Evolutionary conservation across 192 early-diverging fungal genomes (phyloP).

Genomic region (Coemansia sp.): DNA sequence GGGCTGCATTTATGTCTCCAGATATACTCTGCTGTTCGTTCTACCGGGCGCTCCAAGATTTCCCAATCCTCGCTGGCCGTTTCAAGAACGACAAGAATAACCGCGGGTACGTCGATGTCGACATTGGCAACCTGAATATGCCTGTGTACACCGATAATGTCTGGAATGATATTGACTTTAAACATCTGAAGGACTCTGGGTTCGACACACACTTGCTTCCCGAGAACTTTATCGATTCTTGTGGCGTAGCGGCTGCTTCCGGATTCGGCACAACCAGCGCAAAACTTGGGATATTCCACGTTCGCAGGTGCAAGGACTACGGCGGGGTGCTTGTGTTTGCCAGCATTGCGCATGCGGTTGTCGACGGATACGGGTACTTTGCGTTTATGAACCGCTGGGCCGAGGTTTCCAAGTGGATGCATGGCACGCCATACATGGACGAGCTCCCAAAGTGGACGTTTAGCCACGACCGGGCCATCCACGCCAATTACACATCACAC

Average conservation of each 20-base stretch:
- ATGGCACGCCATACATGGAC: background rate
- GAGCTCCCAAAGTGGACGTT: background rate
- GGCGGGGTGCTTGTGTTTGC: slow-evolving; percentile 26
- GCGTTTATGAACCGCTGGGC: slow-evolving; percentile 30
- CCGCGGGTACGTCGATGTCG: background rate
- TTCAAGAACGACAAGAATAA: background rate
- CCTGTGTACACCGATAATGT: slow-evolving; percentile 21
- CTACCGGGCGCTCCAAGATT: slow-evolving; percentile 12
- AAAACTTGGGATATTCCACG: slow-evolving; percentile 11
- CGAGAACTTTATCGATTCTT: background rate
- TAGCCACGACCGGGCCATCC: background rate
- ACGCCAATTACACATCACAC: background rate
- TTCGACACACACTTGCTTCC: slow-evolving; percentile 17
- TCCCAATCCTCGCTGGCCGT: slow-evolving; percentile 24
- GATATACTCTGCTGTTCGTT: slow-evolving; percentile 18
- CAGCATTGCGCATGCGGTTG: slow-evolving; percentile 19
- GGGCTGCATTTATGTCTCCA: slow-evolving; percentile 22
- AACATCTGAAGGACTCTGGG: background rate
- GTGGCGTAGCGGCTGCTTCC: background rate
- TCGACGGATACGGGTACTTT: slow-evolving; percentile 22
- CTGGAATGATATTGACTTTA: slow-evolving; percentile 11
- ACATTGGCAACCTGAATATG: slow-evolving; percentile 25
- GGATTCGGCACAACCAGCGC: background rate
- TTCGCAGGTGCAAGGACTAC: slow-evolving; percentile 18
- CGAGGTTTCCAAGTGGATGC: slow-evolving; percentile 1